Base-by-base conservation (phyloP, 495 filamentous ascomycete genomes). In the Pyrenula massariospora region DNA sequence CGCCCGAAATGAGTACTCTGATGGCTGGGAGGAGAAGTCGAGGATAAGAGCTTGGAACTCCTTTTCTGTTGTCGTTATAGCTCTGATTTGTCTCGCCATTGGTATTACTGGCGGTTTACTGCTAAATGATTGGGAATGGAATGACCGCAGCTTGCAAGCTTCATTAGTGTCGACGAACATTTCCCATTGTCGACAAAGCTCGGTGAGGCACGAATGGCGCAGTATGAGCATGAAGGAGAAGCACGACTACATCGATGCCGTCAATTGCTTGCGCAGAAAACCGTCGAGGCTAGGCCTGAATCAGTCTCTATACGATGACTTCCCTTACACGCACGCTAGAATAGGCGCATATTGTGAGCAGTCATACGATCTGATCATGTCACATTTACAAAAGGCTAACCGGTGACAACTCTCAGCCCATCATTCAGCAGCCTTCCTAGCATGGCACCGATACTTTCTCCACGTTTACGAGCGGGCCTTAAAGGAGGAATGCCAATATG, bases 401-500 rank as follows among this genome's bases (percentile, higher is more conserved):
- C 53, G 3, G 25, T 42, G n/a, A 20, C 12, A n/a, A 8, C 31
- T 42, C 31, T 42, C 15, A 64, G 60, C 53, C 12, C 59, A 62
- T 23, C 15, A 50, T 12, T 22, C 60, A 50, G 60, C 71, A 0
- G 56, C 59, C 23, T 79, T 80, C 61, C 58, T 79, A 11, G 70
- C 73, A 11, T 80, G 72, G 66, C 78, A 82, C 58, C 67, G 78
- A 50, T 77, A 76, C 57, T 76, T 73, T 47, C 22, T 77, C 3
- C 60, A 64, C 21, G 60, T 68, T 2, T 75, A 76, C 52, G 77
- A 78, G 57, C 65, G 65, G 2, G 53, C 72, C 0, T 57, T 82
- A 22, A 60, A 65, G 49, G 58, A 67, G 1, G 70, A 73, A 52
- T 81, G 78, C 54, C 64, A 66, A 21, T 81, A 76, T 57, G 60